Conservation (phyloP, 208 protist species). For the Leishmania arabica region DNA sequence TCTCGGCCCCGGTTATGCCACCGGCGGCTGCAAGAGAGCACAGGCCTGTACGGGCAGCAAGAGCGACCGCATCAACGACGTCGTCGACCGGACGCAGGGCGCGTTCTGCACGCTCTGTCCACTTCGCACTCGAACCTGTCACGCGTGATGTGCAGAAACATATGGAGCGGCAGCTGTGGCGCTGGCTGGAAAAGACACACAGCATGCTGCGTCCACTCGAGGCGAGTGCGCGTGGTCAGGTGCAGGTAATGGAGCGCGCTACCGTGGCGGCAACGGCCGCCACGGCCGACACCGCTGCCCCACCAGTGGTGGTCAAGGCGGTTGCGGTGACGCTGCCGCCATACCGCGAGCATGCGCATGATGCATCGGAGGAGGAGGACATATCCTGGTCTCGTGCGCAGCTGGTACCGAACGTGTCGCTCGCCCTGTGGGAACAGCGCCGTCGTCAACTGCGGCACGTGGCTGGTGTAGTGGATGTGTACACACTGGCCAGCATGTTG, state of each 20-base stretch:
- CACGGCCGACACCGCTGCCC: background rate
- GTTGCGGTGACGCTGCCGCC: constrained; percentile 28
- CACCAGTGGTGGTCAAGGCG: constrained; percentile 28
- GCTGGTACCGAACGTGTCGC: constrained; percentile 18
- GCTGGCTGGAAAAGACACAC: constrained; percentile 30
- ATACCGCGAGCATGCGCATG: background rate
- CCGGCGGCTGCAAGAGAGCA: background rate
- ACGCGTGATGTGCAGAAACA: constrained; percentile 23
- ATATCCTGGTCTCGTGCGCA: constrained; percentile 28
- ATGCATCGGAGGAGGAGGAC: constrained; percentile 7
- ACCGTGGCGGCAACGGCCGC: background rate
- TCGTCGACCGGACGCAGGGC: background rate
- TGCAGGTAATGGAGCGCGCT: constrained; percentile 17
- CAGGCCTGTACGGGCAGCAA: background rate
- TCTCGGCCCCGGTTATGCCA: background rate
- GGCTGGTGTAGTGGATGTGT: constrained; percentile 30
- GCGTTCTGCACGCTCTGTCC: constrained; percentile 11
- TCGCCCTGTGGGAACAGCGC: constrained; percentile 18
- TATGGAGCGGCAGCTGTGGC: constrained; percentile 43
- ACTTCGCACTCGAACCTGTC: constrained; percentile 26
- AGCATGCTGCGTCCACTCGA: constrained; percentile 5
- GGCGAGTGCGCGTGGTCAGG: constrained; percentile 21
- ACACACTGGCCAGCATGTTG: constrained; percentile 35
- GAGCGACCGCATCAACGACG: background rate
- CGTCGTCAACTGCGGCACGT: constrained; percentile 11